Evolutionary conservation across 345 rosid species (phyloP), one percentile per base, ranked within the genome.

Genomic region (Eucalyptus microcorys): DNA sequence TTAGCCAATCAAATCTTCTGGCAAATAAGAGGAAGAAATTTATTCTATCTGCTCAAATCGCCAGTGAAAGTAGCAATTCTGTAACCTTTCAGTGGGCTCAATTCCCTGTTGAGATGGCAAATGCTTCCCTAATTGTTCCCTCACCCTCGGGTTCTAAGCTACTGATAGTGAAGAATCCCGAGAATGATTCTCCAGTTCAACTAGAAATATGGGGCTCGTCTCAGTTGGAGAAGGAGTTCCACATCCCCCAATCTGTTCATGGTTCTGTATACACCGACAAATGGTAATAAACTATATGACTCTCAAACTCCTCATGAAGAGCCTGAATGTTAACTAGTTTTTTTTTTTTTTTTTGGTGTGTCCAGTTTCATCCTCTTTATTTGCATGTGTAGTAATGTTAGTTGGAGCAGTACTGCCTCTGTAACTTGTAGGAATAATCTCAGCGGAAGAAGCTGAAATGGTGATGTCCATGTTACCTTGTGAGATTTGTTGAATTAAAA

Each of bases 81-180:
- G 90, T 93, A 21, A 91, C 89, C 87, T 93, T 98, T 89, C 93
- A 93, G 57, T 97, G 99, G 99, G 90, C 96, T 21, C 94, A 97
- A 13, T 98, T 98, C 93, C 99, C 99, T 59, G 86, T 96, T 10
- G 99, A 98, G 95, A 93, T 95, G 97, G 90, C 93, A 14, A 97
- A 95, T 71, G 97, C 93, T 53, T 93, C 99, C 11, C 89, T 94
- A 71, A 90, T 95, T 66, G 91, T 93, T 89, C 99, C 99, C 30
- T 98, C 99, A 24, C 98, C 98, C 16, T 97, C 98, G 47, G 99
- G 99, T 57, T 89, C 94, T 59, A 97, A 94, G 94, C 95, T 98
- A 88, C 95, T 98, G 87, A 92, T 96, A 4, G 87, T 98, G 85
- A 92, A 96, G 85, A 98, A 98, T 89, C 93, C 98, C 53, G 97